Percentiles rank a stretch among this genome's conserved stretches.
Conservation (phyloP, 1,284 basidiomycete species). For the Ganoderma leucocontextum region DNA sequence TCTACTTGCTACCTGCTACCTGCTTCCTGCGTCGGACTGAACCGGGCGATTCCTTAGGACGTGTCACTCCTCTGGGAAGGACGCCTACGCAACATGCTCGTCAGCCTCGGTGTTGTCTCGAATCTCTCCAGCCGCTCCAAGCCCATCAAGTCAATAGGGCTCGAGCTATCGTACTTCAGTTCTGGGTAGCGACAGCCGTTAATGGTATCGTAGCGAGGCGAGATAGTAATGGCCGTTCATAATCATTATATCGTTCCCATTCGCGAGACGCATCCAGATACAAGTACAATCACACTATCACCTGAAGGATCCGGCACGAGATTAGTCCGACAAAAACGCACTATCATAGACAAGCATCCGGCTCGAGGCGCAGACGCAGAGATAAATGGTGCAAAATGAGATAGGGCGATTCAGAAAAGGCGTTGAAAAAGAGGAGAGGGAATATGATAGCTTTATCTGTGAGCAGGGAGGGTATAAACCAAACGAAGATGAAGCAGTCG, state of each 20-base stretch:
- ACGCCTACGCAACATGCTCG: conserved; percentile 87
- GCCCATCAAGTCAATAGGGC: conserved; percentile 87
- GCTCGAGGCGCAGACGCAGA: not conserved
- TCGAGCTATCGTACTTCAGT: conserved; percentile 93
- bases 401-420: not conserved
- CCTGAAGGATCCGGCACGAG: conserved; percentile 32
- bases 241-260: conserved; percentile 22
- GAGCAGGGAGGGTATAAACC: conserved; percentile 22
- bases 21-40: not conserved
- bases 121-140: conserved; percentile 86
- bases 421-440: not conserved
- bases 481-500: conserved; percentile 15
- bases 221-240: conserved; percentile 3
- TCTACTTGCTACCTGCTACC: not conserved
- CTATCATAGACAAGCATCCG: conserved; percentile 28
- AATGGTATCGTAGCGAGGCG: not conserved
- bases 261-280: conserved; percentile 30
- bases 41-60: conserved; percentile 58
- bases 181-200: conserved; percentile 54
- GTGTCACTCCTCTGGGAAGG: conserved; percentile 95
- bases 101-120: conserved; percentile 89
- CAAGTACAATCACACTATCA: conserved; percentile 30
- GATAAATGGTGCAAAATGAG: not conserved
- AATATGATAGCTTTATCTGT: not conserved
- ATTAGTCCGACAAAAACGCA: conserved; percentile 28